Percentiles rank a stretch among this genome's conserved stretches.
Evolutionary conservation across 176 grass and related monocot species (phyloP).

Genomic region (Oryza australiensis): DNA sequence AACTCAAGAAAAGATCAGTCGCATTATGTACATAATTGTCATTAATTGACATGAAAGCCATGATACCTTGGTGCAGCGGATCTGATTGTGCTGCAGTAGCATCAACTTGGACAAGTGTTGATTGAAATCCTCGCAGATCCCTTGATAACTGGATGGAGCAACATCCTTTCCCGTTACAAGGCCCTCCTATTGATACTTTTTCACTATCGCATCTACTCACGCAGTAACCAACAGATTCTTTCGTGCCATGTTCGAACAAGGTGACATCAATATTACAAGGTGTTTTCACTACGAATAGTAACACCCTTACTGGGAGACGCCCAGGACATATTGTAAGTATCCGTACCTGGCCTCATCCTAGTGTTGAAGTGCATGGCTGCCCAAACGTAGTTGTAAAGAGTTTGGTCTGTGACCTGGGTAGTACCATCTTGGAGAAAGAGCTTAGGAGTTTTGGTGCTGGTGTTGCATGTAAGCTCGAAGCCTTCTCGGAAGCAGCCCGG

Average conservation of each 20-base stretch:
- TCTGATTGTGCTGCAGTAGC: not conserved
- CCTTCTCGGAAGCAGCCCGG: no score
- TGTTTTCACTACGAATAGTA: no score
- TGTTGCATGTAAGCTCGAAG: no score
- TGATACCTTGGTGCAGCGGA: not conserved
- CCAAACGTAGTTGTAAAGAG: no score
- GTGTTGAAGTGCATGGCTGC: no score
- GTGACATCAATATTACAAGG: no score
- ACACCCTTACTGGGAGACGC: no score
- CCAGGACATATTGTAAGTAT: no score
- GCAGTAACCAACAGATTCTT: not conserved
- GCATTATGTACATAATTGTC: fast-evolving
- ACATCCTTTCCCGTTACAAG: conserved; percentile 10
- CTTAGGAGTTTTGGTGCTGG: no score
- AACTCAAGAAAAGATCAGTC: not conserved
- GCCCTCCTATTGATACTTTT: not conserved
- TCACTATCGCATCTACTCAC: not conserved
- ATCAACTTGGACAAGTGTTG: not conserved
- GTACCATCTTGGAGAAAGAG: no score
- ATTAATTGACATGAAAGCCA: not conserved
- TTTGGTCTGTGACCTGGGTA: no score
- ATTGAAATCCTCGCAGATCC: not conserved
- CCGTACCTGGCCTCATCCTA: no score
- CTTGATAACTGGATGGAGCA: not conserved
- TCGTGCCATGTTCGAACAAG: not conserved